Evolutionary conservation across 139 green algal species (phyloP).

Genomic region (Closterium sp.): DNA sequence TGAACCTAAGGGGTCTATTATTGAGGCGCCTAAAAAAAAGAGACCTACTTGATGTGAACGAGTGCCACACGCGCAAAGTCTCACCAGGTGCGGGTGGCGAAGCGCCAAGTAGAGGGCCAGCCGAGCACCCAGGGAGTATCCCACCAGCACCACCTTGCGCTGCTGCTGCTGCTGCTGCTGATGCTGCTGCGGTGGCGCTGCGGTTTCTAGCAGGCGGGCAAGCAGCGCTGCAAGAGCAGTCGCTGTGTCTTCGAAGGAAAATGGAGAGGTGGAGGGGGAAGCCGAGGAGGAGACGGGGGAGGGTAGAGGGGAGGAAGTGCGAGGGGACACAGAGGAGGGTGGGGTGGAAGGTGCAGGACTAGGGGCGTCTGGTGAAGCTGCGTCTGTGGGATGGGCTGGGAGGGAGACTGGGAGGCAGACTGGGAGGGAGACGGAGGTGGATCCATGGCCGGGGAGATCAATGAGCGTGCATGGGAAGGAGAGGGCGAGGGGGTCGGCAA

Average conservation of each 20-base stretch:
- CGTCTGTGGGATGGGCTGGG: neutral
- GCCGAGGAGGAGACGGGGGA: neutral
- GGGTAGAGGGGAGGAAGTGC: neutral
- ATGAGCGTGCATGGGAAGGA: constrained; percentile 38
- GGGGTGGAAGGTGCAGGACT: neutral
- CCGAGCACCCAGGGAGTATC: constrained; percentile 55
- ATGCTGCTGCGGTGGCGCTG: neutral
- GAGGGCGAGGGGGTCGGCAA: constrained; percentile 28
- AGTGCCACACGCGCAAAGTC: neutral
- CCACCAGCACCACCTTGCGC: constrained; percentile 34
- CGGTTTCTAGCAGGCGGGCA: neutral
- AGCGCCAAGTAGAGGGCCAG: constrained; percentile 47
- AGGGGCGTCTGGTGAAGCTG: neutral
- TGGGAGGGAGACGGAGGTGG: neutral
- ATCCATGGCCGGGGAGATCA: constrained; percentile 51
- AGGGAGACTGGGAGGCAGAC: no score
- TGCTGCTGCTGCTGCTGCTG: neutral
- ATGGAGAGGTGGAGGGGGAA: no score
- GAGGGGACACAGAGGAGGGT: neutral
- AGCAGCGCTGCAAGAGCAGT: neutral
- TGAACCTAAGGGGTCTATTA: neutral
- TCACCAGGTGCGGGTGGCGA: constrained; percentile 4
- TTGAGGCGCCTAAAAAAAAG: neutral
- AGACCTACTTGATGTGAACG: neutral
- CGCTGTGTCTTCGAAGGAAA: neutral